Evolutionary conservation across 179 eudicot genomes (phyloP).

Genomic region (Kewa caespitosa): DNA sequence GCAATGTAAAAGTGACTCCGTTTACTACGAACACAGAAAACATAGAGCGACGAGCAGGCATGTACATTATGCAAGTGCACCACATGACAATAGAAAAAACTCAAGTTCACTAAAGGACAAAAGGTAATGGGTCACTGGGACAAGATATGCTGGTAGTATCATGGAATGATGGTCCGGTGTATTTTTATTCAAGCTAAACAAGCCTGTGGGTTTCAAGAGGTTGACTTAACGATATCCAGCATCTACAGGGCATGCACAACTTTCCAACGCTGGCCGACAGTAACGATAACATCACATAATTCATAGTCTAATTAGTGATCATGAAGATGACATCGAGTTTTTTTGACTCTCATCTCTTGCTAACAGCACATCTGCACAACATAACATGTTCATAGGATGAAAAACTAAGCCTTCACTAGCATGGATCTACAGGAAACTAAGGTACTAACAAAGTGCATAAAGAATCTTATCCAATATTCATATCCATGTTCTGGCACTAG

Average conservation of each 20-base stretch:
- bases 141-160: conserved; percentile 6
- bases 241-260: background rate
- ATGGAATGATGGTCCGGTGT: background rate
- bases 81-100: background rate
- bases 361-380: background rate
- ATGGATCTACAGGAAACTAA: conserved; percentile 1
- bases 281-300: conserved; percentile 1
- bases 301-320: background rate
- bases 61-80: background rate
- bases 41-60: background rate
- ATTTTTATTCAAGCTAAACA: background rate
- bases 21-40: background rate
- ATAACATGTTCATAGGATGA: background rate
- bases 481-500: background rate
- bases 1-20: background rate
- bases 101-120: conserved; percentile 3
- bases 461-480: background rate
- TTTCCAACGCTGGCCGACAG: conserved; percentile 16
- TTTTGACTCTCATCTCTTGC: background rate
- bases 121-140: background rate
- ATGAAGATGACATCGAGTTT: background rate
- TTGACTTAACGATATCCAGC: too few species aligned
- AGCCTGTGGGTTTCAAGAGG: conserved; percentile 16
- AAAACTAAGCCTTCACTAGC: background rate
- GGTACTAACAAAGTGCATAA: background rate